A percentile compares a stretch with the other conserved stretches of the same genome.
These are phyloP conservation scores for Micromonas pusilla DNA, from an alignment of 139 green algal genomes.

Conservation along the genomic window DNA sequence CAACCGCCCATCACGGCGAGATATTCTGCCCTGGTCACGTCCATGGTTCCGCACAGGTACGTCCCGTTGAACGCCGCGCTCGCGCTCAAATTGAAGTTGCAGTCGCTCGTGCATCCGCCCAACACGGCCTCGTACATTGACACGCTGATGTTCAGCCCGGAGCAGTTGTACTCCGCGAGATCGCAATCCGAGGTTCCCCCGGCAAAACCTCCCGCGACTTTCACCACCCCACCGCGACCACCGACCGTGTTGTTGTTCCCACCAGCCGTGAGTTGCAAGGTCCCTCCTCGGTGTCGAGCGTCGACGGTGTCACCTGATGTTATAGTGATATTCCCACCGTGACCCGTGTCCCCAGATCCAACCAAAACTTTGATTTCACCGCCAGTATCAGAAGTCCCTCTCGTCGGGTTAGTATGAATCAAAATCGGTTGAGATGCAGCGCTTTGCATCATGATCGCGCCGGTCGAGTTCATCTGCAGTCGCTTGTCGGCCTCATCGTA, in stretches of 20 bases:
- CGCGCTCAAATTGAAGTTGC: not conserved
- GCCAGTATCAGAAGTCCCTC: not conserved
- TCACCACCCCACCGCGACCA: not conserved
- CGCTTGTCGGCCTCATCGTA: not conserved
- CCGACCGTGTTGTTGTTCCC: not conserved
- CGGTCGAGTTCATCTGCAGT: not conserved
- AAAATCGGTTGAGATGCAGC: not conserved
- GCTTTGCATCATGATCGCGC: not conserved
- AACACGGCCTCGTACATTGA: not conserved
- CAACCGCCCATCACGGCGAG: not conserved
- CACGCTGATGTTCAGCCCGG: not conserved
- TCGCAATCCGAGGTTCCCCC: not conserved
- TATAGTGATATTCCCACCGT: not conserved
- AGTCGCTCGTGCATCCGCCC: not conserved
- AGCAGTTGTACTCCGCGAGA: not conserved
- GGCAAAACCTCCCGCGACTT: not conserved
- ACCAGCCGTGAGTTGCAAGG: not conserved
- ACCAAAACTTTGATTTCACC: not conserved
- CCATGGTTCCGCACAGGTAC: not conserved
- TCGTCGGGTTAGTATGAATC: not conserved
- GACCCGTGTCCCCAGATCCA: not conserved
- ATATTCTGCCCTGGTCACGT: not conserved
- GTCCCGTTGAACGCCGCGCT: not conserved
- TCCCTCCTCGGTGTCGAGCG: not conserved
- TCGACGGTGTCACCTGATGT: not conserved